Percentiles rank a stretch among this genome's conserved stretches.
These are phyloP conservation scores for Pholiota adiposa DNA, from an alignment of 1,284 basidiomycete genomes.

Conservation along the genomic window DNA sequence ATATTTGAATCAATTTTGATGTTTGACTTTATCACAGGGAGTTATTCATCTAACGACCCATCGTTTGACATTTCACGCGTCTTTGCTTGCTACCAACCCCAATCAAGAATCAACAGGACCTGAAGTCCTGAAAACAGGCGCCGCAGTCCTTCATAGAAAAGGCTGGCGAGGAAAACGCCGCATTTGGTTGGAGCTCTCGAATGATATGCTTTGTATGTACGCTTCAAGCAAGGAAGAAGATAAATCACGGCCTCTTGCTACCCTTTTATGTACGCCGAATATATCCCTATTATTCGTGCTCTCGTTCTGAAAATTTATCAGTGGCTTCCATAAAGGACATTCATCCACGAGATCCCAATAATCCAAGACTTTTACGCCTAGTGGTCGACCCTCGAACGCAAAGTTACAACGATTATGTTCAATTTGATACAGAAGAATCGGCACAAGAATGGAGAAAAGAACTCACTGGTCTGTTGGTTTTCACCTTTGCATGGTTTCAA, in stretches of 20 bases:
- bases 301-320: no score
- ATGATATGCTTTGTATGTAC: conserved; percentile 66
- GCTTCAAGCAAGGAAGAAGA: conserved; percentile 59
- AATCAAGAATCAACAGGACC: conserved; percentile 35
- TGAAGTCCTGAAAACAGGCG: conserved; percentile 53
- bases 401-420: conserved; percentile 35
- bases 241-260: conserved; percentile 54
- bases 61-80: conserved; percentile 68
- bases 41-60: conserved; percentile 70
- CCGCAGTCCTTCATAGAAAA: conserved; percentile 53
- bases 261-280: conserved; percentile 54
- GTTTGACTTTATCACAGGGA: conserved; percentile 41
- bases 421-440: conserved; percentile 66
- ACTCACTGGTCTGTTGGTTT: conserved; percentile 42
- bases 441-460: conserved; percentile 65
- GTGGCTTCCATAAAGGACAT: no score
- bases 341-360: conserved; percentile 45
- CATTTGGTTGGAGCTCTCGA: conserved; percentile 68
- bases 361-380: conserved; percentile 47
- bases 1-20: neutral
- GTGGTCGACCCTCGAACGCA: conserved; percentile 36
- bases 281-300: no score
- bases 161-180: conserved; percentile 49
- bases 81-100: conserved; percentile 53
- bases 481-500: neutral